Conservation (phyloP, 805 yeast genomes). For the Saturnispora gosingensis region DNA sequence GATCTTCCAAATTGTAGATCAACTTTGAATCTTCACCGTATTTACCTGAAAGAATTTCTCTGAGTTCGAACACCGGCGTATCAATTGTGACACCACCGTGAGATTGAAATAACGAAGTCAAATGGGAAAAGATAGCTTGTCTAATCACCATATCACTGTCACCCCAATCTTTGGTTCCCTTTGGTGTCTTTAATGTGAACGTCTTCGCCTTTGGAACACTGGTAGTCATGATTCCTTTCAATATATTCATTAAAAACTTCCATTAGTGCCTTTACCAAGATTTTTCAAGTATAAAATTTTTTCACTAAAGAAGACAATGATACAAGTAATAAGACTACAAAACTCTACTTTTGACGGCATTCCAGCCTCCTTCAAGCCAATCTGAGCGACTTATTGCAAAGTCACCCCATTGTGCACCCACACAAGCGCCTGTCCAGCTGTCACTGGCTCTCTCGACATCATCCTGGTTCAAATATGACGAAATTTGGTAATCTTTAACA, state of each 20-base stretch:
- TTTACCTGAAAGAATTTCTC: conserved; percentile 93
- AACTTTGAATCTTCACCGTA: conserved; percentile 98
- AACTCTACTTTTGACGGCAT: conserved; percentile 11
- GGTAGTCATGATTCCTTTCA: background rate
- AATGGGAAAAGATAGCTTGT: conserved; percentile 70
- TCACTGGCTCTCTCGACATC: conserved; percentile 47
- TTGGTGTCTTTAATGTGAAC: conserved; percentile 85
- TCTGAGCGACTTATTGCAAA: conserved; percentile 55
- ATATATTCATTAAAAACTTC: conserved; percentile 2
- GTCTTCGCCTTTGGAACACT: conserved; percentile 3
- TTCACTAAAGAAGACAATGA: background rate
- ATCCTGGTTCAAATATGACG: conserved; percentile 32
- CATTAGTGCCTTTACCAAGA: background rate
- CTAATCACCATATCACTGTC: conserved; percentile 95
- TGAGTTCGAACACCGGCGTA: conserved; percentile 94
- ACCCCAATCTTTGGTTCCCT: conserved; percentile 98
- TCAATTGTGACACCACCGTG: conserved; percentile 99
- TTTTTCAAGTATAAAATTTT: background rate
- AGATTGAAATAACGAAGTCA: conserved; percentile 72
- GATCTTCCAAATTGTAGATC: conserved; percentile 93
- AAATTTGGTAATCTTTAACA: conserved; percentile 41
- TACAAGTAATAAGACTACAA: background rate
- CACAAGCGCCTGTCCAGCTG: conserved; percentile 68
- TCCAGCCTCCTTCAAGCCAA: conserved; percentile 55
- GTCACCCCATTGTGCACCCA: conserved; percentile 48